A percentile compares a stretch with the other conserved stretches of the same genome.
Conservation (phyloP, 2,329 filamentous ascomycete genomes). For the Aspergillus quadricinctus region DNA sequence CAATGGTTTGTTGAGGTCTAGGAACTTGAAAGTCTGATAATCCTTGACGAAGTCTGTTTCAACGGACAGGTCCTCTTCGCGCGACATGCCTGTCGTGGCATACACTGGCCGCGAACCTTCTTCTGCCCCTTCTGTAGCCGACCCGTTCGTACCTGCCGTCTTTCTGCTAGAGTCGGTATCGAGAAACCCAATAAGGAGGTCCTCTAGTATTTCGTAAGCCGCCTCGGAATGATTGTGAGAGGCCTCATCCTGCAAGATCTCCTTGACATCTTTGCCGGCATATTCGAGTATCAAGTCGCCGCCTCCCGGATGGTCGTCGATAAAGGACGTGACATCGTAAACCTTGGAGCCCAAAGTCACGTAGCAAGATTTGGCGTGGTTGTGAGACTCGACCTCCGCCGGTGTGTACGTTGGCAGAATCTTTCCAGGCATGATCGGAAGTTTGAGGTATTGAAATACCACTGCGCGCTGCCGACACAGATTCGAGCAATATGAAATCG, state of each 20-base stretch:
- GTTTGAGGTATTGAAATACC: not conserved
- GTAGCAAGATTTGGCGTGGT: slow-evolving; percentile 78
- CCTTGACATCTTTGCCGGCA: slow-evolving; percentile 77
- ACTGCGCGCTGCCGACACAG: not conserved
- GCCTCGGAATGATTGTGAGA: slow-evolving; percentile 86
- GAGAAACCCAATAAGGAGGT: slow-evolving; percentile 78
- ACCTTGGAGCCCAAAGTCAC: slow-evolving; percentile 86
- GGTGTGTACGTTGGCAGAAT: slow-evolving; percentile 78
- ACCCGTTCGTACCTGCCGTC: slow-evolving; percentile 31
- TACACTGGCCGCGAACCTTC: slow-evolving; percentile 34
- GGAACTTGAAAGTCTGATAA: slow-evolving; percentile 87
- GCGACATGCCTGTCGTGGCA: slow-evolving; percentile 76
- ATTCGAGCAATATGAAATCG: not conserved
- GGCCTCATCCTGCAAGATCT: slow-evolving; percentile 74
- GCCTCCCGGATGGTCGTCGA: slow-evolving; percentile 87
- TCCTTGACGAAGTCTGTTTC: slow-evolving; percentile 75
- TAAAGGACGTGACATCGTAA: slow-evolving; percentile 89
- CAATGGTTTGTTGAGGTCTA: slow-evolving; percentile 81
- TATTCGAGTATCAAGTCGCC: slow-evolving; percentile 84
- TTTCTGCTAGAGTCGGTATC: slow-evolving; percentile 55
- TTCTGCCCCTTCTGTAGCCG: slow-evolving; percentile 24
- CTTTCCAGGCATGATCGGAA: slow-evolving; percentile 65
- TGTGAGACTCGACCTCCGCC: slow-evolving; percentile 77
- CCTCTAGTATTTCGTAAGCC: slow-evolving; percentile 93
- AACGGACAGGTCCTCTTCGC: slow-evolving; percentile 76